A percentile compares a stretch with the other conserved stretches of the same genome.
Conservation (phyloP, 1,139 yeast genomes). For the Diutina neorugosa region DNA sequence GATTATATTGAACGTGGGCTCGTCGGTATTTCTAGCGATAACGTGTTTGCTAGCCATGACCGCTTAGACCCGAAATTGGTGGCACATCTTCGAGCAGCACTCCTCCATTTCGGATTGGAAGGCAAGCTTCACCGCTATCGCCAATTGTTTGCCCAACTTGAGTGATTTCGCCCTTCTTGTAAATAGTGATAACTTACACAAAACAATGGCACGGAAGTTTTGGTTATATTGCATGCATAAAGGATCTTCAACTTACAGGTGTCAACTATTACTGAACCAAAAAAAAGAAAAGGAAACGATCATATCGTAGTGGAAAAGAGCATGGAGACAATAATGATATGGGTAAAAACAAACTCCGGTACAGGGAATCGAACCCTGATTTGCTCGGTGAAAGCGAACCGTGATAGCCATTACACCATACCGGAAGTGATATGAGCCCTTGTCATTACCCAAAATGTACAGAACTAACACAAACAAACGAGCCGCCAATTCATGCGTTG, state of each 20-base stretch:
- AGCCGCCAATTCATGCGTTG: no score
- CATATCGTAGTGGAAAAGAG: no score
- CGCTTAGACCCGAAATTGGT: not conserved
- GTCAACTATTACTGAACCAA: no score
- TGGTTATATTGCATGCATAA: not conserved
- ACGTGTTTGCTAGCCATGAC: not conserved
- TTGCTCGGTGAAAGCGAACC: conserved; percentile 19
- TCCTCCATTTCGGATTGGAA: not conserved
- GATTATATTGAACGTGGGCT: conserved; percentile 11
- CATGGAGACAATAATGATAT: no score
- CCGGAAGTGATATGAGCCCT: conserved; percentile 10
- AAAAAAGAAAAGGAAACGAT: no score
- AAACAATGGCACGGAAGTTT: no score
- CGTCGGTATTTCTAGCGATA: not conserved
- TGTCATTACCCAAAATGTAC: no score
- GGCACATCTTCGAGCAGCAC: not conserved
- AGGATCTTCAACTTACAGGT: no score
- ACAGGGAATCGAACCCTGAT: conserved; percentile 42
- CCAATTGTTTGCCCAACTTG: not conserved
- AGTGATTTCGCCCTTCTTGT: not conserved
- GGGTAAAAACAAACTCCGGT: conserved; percentile 19
- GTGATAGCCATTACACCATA: conserved; percentile 21
- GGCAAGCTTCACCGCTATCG: not conserved
- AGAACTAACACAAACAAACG: no score
- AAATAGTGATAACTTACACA: not conserved